phyloP scores from a whole-genome alignment of 192 early-diverging fungal genomes.

The Umbelopsis vinacea region DNA sequence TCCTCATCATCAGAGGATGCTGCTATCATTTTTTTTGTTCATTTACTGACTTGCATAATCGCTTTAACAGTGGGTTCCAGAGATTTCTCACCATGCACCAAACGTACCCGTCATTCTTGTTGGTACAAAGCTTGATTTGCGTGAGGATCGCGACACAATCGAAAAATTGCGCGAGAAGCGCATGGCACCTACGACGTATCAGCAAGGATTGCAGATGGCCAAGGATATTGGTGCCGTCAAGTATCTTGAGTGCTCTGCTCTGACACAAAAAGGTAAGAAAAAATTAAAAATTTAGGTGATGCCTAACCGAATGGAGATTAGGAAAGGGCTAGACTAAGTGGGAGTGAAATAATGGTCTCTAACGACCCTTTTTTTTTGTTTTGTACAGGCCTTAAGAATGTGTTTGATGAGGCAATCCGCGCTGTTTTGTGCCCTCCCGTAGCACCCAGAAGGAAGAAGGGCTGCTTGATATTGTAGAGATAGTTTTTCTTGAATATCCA shows the following conservation, averaged over 20 bases:
- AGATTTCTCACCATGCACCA: constrained; percentile 87
- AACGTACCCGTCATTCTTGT: constrained; percentile 84
- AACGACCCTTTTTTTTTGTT: neutral
- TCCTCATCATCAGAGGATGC: no score
- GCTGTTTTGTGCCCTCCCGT: constrained; percentile 72
- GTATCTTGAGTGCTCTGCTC: constrained; percentile 90
- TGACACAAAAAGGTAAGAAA: constrained; percentile 79
- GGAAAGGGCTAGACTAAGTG: neutral
- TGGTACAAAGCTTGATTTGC: constrained; percentile 91
- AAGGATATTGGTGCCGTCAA: constrained; percentile 82
- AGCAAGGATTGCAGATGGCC: constrained; percentile 76
- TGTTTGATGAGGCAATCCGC: constrained; percentile 93
- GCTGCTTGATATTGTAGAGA: constrained; percentile 68
- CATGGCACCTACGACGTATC: constrained; percentile 79
- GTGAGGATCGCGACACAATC: constrained; percentile 82
- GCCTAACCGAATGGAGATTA: no score
- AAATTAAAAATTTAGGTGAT: no score
- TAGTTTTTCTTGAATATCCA: constrained; percentile 18
- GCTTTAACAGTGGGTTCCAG: constrained; percentile 80
- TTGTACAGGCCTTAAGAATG: constrained; percentile 69
- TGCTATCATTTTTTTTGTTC: neutral
- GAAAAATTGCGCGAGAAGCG: constrained; percentile 78
- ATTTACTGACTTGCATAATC: constrained; percentile 57
- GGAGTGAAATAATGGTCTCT: neutral
- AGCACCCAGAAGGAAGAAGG: constrained; percentile 58